Evolutionary conservation across 306 rosid genomes (phyloP).

Genomic region (Rosa chinensis): DNA sequence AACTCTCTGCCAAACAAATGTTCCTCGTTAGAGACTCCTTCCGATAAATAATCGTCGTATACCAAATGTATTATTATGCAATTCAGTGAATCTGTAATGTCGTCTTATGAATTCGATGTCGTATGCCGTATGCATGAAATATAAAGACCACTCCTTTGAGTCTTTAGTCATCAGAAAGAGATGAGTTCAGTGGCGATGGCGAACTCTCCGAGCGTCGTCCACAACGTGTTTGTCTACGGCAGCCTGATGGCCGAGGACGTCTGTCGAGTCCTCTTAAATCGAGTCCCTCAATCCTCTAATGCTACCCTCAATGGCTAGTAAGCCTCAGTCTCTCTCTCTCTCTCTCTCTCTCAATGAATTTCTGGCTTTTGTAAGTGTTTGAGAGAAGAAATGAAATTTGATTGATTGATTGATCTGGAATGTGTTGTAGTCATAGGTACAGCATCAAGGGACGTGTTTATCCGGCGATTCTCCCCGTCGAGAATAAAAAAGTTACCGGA

Average conservation of each 20-base stretch:
- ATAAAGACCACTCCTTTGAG: background rate
- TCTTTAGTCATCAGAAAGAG: background rate
- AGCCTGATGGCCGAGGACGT: constrained; percentile 82
- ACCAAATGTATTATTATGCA: background rate
- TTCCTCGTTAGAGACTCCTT: no score
- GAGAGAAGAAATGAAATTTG: background rate
- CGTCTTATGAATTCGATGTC: background rate
- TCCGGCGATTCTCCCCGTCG: constrained; percentile 84
- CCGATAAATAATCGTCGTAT: no score
- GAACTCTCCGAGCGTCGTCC: constrained; percentile 26
- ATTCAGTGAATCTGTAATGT: background rate
- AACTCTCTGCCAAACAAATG: background rate
- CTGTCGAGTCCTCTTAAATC: constrained; percentile 59
- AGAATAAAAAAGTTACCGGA: constrained; percentile 52
- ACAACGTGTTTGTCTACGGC: constrained; percentile 86
- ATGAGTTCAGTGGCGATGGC: constrained; percentile 25
- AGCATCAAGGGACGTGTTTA: constrained; percentile 84
- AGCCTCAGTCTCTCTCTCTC: constrained; percentile 4
- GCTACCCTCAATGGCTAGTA: constrained; percentile 64
- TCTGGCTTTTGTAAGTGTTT: background rate
- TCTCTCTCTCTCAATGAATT: background rate
- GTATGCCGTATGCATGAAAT: background rate
- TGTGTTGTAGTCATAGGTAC: constrained; percentile 60
- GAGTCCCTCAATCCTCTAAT: constrained; percentile 56
- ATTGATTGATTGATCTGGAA: background rate